Evolutionary conservation across 2,329 filamentous ascomycete species (phyloP).

Genomic region (Penicillium sclerotigenum): DNA sequence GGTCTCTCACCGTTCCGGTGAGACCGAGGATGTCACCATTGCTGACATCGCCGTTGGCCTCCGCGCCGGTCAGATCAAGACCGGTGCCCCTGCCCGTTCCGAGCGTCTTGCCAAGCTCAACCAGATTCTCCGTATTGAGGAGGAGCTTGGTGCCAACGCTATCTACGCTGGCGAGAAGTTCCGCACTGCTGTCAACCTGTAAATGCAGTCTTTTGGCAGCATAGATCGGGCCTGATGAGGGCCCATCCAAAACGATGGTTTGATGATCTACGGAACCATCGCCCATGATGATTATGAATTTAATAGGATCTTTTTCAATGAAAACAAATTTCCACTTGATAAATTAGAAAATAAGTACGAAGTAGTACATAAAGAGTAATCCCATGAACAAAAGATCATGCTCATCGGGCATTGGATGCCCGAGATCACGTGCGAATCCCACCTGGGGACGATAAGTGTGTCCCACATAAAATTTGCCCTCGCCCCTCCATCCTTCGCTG

Average conservation of each 20-base stretch:
- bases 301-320: slow-evolving; percentile 25
- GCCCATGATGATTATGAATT: slow-evolving; percentile 29
- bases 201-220: slow-evolving; percentile 43
- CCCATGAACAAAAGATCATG: slow-evolving; percentile 4
- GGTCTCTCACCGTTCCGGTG: slow-evolving; percentile 98
- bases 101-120: slow-evolving; percentile 99
- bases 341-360: background rate
- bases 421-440: slow-evolving; percentile 23
- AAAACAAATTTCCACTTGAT: slow-evolving; percentile 13
- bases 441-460: slow-evolving; percentile 19
- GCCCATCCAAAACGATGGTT: slow-evolving; percentile 18
- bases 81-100: slow-evolving; percentile 89
- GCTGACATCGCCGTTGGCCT: slow-evolving; percentile 97
- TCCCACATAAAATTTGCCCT: slow-evolving; percentile 32
- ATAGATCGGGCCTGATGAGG: slow-evolving; percentile 2
- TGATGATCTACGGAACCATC: slow-evolving; percentile 9
- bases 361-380: background rate
- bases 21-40: slow-evolving; percentile 99
- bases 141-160: slow-evolving; percentile 90
- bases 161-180: slow-evolving; percentile 90
- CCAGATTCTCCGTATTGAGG: slow-evolving; percentile 99
- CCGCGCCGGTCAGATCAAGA: slow-evolving; percentile 97
- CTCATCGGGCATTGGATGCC: slow-evolving; percentile 21
- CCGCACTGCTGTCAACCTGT: slow-evolving; percentile 85
- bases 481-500: slow-evolving; percentile 22